These are phyloP conservation scores for Geranium rotundifolium DNA, from an alignment of 345 rosid species.

Conservation along the genomic window DNA sequence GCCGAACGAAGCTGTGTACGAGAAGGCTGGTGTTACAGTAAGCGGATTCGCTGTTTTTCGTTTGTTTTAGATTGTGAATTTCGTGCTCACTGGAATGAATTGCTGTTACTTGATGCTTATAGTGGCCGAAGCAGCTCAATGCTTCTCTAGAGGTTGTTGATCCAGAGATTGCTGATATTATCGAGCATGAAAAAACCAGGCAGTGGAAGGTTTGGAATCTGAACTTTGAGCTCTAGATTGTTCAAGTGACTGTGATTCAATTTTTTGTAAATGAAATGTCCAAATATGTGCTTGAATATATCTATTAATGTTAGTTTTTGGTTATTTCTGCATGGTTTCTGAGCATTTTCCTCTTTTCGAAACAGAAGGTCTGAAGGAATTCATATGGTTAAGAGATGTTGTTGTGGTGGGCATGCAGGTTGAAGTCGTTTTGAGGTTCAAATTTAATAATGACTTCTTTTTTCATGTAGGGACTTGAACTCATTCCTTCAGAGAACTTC, in stretches of 20 bases:
- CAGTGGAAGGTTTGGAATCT: slow-evolving; percentile 76
- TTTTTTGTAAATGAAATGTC: no score
- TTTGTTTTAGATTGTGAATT: no score
- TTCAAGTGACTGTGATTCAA: neutral
- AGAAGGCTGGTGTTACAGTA: slow-evolving; percentile 65
- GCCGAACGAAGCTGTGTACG: slow-evolving; percentile 88
- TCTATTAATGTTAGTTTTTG: no score
- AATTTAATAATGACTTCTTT: slow-evolving; percentile 5
- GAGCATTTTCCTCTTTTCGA: no score
- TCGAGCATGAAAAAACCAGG: slow-evolving; percentile 92
- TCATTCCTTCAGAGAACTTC: slow-evolving; percentile 97
- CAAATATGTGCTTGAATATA: no score
- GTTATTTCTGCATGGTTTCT: no score
- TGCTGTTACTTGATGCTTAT: slow-evolving; percentile 2
- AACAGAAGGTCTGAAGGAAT: neutral
- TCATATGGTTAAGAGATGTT: neutral
- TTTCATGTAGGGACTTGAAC: slow-evolving; percentile 74
- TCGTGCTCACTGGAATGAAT: neutral
- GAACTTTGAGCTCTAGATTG: neutral
- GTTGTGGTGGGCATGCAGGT: no score
- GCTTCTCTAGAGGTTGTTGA: slow-evolving; percentile 79
- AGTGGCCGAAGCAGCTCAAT: slow-evolving; percentile 98
- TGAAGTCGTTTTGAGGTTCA: neutral
- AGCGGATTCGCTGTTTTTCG: slow-evolving; percentile 12
- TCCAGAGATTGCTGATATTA: slow-evolving; percentile 89